Evolutionary conservation across 78 protist genomes (phyloP).

Genomic region (slime mould (Dictyostelium discoideum)): DNA sequence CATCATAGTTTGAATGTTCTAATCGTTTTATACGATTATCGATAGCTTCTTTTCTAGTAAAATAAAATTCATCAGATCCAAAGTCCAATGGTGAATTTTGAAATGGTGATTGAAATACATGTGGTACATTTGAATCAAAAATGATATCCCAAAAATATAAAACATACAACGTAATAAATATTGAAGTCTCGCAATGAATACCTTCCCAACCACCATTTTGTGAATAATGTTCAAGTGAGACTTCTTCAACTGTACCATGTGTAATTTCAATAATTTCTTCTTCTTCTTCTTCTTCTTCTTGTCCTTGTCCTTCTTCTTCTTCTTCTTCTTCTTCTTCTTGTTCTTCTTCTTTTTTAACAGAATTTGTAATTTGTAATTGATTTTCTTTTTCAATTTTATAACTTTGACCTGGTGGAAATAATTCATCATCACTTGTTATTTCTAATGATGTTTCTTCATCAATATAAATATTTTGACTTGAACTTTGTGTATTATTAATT

Average conservation of each 20-base stretch:
- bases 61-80: slow-evolving; percentile 51
- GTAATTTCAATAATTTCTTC: not conserved
- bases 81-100: slow-evolving; percentile 62
- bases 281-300: not conserved
- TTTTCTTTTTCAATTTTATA: not conserved
- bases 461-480: not conserved
- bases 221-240: slow-evolving; percentile 16
- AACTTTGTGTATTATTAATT: not conserved
- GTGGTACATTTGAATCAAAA: slow-evolving; percentile 16
- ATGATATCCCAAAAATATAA: slow-evolving; percentile 61
- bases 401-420: not conserved
- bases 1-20: not conserved
- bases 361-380: not conserved
- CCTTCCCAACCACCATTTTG: slow-evolving; percentile 10
- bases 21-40: not conserved
- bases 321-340: not conserved
- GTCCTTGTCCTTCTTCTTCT: not conserved
- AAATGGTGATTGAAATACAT: slow-evolving; percentile 67
- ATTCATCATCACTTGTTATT: not conserved
- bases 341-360: not conserved
- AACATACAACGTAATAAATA: slow-evolving; percentile 4
- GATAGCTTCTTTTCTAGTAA: not conserved
- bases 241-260: slow-evolving; percentile 7
- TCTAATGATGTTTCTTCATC: not conserved
- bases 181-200: slow-evolving; percentile 53